Evolutionary conservation across 2,329 filamentous ascomycete species (phyloP).

Genomic region (Botrytis pseudocinerea): DNA sequence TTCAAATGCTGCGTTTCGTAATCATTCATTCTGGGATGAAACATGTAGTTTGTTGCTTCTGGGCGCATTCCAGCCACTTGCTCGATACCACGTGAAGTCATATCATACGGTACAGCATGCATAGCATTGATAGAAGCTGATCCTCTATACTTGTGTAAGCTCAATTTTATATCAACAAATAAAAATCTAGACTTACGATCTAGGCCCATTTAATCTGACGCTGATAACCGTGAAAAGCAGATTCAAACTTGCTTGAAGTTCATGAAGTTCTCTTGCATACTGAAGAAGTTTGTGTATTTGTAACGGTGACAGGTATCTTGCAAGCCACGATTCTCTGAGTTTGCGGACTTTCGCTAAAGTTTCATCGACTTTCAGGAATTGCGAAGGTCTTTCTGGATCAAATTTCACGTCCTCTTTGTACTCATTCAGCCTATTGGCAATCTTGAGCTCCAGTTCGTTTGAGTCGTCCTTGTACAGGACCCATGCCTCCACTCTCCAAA

Average conservation of each 20-base stretch:
- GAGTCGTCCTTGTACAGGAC: background rate
- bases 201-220: background rate
- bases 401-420: background rate
- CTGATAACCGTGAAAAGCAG: background rate
- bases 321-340: background rate
- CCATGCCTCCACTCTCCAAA: conserved; percentile 18
- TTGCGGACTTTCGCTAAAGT: conserved; percentile 1
- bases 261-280: background rate
- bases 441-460: background rate
- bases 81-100: no score
- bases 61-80: no score
- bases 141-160: background rate
- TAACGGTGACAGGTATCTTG: background rate
- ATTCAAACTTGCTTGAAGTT: background rate
- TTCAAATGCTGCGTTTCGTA: no score
- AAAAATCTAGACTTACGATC: background rate
- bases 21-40: no score
- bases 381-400: background rate
- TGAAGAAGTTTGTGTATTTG: background rate
- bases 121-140: no score
- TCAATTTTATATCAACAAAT: background rate
- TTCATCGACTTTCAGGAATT: conserved; percentile 8
- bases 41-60: no score
- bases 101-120: no score
- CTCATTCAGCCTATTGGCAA: background rate